Evolutionary conservation across 805 yeast species (phyloP).

Genomic region (Sugiyamaella americana): DNA sequence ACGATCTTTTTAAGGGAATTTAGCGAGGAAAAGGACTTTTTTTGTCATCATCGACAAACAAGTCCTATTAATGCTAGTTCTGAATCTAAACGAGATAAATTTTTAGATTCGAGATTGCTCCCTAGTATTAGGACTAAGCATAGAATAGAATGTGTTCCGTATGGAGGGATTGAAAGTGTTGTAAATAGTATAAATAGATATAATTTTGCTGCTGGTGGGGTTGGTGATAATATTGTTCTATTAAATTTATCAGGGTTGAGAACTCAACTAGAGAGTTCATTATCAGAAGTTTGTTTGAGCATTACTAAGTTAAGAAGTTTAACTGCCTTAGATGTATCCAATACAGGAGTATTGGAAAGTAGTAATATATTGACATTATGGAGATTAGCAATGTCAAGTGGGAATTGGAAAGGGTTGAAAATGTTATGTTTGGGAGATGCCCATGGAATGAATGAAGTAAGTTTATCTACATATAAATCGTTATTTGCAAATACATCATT

Average conservation of each 20-base stretch:
- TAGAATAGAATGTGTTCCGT: conserved; percentile 15
- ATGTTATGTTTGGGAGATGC: conserved; percentile 12
- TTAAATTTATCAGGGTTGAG: conserved; percentile 12
- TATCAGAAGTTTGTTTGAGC: neutral
- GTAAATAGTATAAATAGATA: neutral
- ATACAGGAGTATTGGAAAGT: neutral
- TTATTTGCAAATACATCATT: conserved; percentile 4
- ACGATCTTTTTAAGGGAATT: conserved; percentile 10
- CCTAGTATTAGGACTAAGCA: conserved; percentile 8
- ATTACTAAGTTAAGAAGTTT: conserved; percentile 4
- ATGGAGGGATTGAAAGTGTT: conserved; percentile 1
- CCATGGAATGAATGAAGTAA: neutral
- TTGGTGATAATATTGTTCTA: conserved; percentile 3
- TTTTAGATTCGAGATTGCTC: neutral
- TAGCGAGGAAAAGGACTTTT: conserved; percentile 11
- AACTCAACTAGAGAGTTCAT: neutral
- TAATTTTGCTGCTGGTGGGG: neutral
- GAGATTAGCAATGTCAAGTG: conserved; percentile 12
- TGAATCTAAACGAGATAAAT: neutral
- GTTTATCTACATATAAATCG: neutral
- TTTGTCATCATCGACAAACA: conserved; percentile 8
- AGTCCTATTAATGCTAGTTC: neutral
- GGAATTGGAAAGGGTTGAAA: conserved; percentile 9
- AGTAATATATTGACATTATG: conserved; percentile 12
- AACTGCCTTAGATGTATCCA: conserved; percentile 17